Evolutionary conservation across 2,329 filamentous ascomycete species (phyloP).

Genomic region (Fusarium dimerum): DNA sequence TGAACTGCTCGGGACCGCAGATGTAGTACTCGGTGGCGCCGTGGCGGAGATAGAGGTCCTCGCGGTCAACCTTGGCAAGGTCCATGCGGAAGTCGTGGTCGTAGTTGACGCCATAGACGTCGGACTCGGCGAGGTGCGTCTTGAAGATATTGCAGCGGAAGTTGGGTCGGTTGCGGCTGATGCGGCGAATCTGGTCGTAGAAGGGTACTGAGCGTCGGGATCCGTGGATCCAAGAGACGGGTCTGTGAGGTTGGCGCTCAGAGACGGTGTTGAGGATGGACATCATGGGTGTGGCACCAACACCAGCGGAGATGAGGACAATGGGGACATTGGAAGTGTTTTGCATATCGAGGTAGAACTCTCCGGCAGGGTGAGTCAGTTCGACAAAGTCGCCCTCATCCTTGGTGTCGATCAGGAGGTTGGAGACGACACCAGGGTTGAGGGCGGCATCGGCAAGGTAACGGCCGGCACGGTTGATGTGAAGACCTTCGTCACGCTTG

Average conservation of each 20-base stretch:
- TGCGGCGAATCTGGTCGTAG: slow-evolving; percentile 49
- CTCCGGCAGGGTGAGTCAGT: slow-evolving; percentile 66
- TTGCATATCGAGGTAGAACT: slow-evolving; percentile 56
- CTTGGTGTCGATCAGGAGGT: slow-evolving; percentile 64
- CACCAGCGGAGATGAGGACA: slow-evolving; percentile 63
- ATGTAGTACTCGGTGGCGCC: slow-evolving; percentile 54
- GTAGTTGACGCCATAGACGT: slow-evolving; percentile 45
- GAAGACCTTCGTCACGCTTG: slow-evolving; percentile 63
- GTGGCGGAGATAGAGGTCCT: slow-evolving; percentile 48
- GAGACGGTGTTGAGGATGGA: slow-evolving; percentile 60
- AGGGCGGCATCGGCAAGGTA: slow-evolving; percentile 34
- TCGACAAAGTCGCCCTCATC: slow-evolving; percentile 62
- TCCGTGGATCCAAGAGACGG: slow-evolving; percentile 62
- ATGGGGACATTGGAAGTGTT: slow-evolving; percentile 43
- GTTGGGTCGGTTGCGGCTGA: slow-evolving; percentile 41
- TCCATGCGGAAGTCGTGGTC: slow-evolving; percentile 47
- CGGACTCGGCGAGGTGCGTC: slow-evolving; percentile 47
- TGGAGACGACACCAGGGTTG: slow-evolving; percentile 68
- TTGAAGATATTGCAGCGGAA: slow-evolving; percentile 50
- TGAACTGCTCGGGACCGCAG: slow-evolving; percentile 57
- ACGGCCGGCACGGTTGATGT: slow-evolving; percentile 31
- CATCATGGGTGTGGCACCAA: slow-evolving; percentile 60
- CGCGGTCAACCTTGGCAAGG: slow-evolving; percentile 43
- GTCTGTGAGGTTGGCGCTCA: slow-evolving; percentile 45
- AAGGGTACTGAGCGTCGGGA: slow-evolving; percentile 55